A percentile compares a stretch with the other conserved stretches of the same genome.
Evolutionary conservation across 495 filamentous ascomycete species (phyloP).

Genomic region (Trichoderma reesei): DNA sequence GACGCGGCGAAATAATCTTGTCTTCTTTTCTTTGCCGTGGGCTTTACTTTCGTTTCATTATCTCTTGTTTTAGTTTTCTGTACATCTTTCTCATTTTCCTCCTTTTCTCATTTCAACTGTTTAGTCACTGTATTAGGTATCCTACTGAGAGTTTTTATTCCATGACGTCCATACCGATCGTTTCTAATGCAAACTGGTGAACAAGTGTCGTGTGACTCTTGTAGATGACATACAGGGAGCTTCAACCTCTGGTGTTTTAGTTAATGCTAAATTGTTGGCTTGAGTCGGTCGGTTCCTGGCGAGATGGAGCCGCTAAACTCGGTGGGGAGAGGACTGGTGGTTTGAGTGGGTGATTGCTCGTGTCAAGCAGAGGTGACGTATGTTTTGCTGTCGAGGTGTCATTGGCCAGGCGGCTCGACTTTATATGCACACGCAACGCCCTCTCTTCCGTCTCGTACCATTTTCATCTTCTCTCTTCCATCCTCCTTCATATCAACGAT

Average conservation of each 20-base stretch:
- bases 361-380: neutral
- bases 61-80: neutral
- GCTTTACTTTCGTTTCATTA: neutral
- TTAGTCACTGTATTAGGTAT: conserved; percentile 3
- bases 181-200: neutral
- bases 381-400: too few relatives aligned
- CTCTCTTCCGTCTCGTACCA: too few relatives aligned
- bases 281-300: neutral
- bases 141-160: neutral
- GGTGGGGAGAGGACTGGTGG: neutral
- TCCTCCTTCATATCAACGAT: too few relatives aligned
- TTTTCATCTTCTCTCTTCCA: too few relatives aligned
- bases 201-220: neutral
- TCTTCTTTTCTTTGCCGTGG: neutral
- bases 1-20: neutral
- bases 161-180: too few relatives aligned
- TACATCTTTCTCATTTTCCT: neutral
- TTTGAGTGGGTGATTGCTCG: neutral
- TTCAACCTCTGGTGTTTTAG: too few relatives aligned
- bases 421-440: too few relatives aligned
- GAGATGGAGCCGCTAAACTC: neutral
- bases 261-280: too few relatives aligned
- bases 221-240: too few relatives aligned
- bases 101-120: neutral
- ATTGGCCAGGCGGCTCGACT: too few relatives aligned